Evolutionary conservation across 352 stramenopile genomes (phyloP).

Genomic region (Globisporangium nagaii): DNA sequence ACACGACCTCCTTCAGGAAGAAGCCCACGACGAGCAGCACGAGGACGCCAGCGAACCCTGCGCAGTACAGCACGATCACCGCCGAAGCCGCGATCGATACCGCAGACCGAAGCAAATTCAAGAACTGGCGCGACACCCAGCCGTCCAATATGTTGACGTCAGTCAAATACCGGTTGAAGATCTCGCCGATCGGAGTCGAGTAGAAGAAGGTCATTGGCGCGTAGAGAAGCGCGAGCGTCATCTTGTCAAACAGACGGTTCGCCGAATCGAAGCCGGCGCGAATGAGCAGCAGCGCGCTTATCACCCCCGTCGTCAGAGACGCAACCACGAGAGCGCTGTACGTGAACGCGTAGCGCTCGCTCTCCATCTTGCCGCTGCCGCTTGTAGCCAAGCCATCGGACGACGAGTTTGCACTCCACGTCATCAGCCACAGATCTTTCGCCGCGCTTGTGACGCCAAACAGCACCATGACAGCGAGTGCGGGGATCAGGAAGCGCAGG

Average conservation of each 20-base stretch:
- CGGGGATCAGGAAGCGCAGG: conserved; percentile 17
- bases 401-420: conserved; percentile 32
- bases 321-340: conserved; percentile 26
- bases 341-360: no score
- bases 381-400: no score
- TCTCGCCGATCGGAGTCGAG: conserved; percentile 29
- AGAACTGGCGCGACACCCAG: conserved; percentile 16
- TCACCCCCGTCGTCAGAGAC: conserved; percentile 21
- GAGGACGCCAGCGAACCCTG: conserved; percentile 18
- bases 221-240: conserved; percentile 27
- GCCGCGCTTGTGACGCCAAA: no score
- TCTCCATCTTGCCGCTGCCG: background rate
- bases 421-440: conserved; percentile 35
- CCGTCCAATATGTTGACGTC: conserved; percentile 27
- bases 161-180: conserved; percentile 35
- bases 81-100: conserved; percentile 2
- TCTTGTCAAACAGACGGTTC: conserved; percentile 26
- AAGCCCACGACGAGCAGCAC: conserved; percentile 24
- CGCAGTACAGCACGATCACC: conserved; percentile 33
- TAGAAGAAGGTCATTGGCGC: conserved; percentile 43
- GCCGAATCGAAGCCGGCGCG: no score
- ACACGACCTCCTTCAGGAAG: conserved; percentile 17
- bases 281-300: conserved; percentile 20
- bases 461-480: conserved; percentile 25
- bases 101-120: no score